Percentiles rank a stretch among this genome's conserved stretches.
phyloP scores from a whole-genome alignment of 2,329 filamentous ascomycete species.

The Colletotrichum musae region DNA sequence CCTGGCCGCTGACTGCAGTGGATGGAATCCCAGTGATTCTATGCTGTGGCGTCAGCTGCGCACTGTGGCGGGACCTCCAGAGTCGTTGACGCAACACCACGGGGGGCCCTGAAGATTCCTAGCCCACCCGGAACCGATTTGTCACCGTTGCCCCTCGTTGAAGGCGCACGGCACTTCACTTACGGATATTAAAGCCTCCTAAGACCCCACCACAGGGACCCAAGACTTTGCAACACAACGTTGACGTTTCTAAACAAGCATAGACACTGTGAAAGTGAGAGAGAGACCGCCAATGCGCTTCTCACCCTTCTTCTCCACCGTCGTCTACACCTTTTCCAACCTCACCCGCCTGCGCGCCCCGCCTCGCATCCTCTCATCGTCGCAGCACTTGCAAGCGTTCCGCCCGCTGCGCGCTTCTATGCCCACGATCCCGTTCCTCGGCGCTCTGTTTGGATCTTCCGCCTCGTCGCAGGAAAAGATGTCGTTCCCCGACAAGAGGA shows the following conservation, averaged over 20 bases:
- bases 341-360: conserved; percentile 56
- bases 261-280: too few species aligned
- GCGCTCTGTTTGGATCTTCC: conserved; percentile 80
- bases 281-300: conserved; percentile 60
- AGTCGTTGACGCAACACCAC: conserved; percentile 40
- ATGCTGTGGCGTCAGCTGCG: conserved; percentile 25
- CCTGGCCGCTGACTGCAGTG: too few species aligned
- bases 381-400: conserved; percentile 44
- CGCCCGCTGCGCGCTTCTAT: conserved; percentile 69
- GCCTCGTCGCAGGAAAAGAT: conserved; percentile 70
- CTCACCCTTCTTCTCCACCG: conserved; percentile 61
- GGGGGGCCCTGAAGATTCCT: not conserved
- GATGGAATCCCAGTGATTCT: conserved; percentile 33
- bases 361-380: conserved; percentile 40
- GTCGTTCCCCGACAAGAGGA: conserved; percentile 85
- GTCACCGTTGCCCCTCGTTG: conserved; percentile 29
- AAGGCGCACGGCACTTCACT: conserved; percentile 10
- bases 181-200: conserved; percentile 23
- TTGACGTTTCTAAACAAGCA: not conserved
- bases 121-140: conserved; percentile 29
- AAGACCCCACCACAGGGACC: not conserved
- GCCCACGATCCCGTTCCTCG: conserved; percentile 83
- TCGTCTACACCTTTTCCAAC: conserved; percentile 64
- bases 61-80: conserved; percentile 27
- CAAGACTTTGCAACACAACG: not conserved